These are phyloP conservation scores for Microbotryum lychnidis-dioicae DNA, from an alignment of 1,284 basidiomycete species.

Conservation along the genomic window DNA sequence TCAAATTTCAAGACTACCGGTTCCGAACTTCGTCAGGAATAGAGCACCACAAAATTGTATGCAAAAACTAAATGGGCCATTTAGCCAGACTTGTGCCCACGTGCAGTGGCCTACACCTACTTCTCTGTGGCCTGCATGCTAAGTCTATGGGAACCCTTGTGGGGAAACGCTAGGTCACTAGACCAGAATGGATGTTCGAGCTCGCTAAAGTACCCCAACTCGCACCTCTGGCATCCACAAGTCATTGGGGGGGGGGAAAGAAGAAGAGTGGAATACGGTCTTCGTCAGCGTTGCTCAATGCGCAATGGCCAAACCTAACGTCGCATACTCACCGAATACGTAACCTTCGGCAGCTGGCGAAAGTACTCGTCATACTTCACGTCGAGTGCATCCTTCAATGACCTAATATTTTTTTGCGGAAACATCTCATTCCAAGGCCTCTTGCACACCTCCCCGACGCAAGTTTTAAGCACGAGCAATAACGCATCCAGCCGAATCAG, in stretches of 20 bases:
- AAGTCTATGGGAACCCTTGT: too few relatives aligned
- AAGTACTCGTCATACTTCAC: slow-evolving; percentile 34
- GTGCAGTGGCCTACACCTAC: too few relatives aligned
- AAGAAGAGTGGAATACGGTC: background rate
- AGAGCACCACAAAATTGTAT: too few relatives aligned
- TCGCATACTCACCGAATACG: slow-evolving; percentile 20
- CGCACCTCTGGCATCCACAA: slow-evolving; percentile 4
- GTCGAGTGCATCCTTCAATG: slow-evolving; percentile 29
- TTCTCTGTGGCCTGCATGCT: too few relatives aligned
- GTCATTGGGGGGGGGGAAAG: background rate
- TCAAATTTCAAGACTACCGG: too few relatives aligned
- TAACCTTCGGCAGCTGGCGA: slow-evolving; percentile 32
- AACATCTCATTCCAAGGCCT: slow-evolving; percentile 34
- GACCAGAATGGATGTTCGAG: slow-evolving; percentile 22
- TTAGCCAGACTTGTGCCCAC: too few relatives aligned
- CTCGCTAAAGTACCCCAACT: slow-evolving; percentile 15
- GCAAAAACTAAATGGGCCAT: too few relatives aligned
- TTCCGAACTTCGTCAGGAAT: too few relatives aligned
- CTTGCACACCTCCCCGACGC: slow-evolving; percentile 34
- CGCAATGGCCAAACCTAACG: background rate
- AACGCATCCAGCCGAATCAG: slow-evolving; percentile 36
- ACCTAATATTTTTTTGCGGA: slow-evolving; percentile 16
- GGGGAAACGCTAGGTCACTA: slow-evolving; percentile 11
- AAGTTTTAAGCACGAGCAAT: slow-evolving; percentile 38
- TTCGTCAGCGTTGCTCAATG: background rate